Conservation (phyloP, 257 asterid genomes). For the Asclepias syriaca region DNA sequence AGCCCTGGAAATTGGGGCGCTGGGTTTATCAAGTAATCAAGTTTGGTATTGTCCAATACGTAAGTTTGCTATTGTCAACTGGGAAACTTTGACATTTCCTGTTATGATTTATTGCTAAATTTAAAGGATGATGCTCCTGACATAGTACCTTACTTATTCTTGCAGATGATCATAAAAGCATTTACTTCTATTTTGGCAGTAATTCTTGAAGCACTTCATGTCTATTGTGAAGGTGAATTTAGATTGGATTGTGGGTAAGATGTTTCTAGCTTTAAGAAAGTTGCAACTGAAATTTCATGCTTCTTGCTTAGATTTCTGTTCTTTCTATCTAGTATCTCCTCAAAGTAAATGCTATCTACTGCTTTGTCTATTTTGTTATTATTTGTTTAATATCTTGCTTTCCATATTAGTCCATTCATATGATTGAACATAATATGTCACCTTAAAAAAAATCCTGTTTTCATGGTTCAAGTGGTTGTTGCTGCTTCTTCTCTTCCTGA, state of each 20-base stretch:
- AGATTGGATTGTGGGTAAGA: conserved; percentile 95
- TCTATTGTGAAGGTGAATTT: conserved; percentile 96
- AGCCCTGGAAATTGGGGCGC: conserved; percentile 87
- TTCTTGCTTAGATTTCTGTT: neutral
- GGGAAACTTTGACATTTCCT: conserved; percentile 1
- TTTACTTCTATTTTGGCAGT: conserved; percentile 83
- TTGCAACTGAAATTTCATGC: neutral
- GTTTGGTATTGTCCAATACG: conserved; percentile 95
- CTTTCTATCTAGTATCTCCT: neutral
- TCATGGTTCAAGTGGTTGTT: neutral
- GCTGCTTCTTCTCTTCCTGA: neutral
- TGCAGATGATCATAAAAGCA: conserved; percentile 96
- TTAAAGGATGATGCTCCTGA: conserved; percentile 11
- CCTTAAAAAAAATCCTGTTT: neutral
- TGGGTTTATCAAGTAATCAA: conserved; percentile 96
- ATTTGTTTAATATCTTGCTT: neutral
- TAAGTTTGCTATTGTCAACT: conserved; percentile 40
- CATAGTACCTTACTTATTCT: conserved; percentile 17
- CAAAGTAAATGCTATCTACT: neutral
- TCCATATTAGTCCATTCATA: neutral
- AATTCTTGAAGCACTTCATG: conserved; percentile 89
- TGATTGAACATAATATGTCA: neutral
- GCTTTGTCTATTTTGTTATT: neutral
- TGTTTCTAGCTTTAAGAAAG: neutral
- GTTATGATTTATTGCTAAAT: conserved; percentile 14